Evolutionary conservation across 768 basidiomycete species (phyloP).

Genomic region (Basidioascus undulatus): DNA sequence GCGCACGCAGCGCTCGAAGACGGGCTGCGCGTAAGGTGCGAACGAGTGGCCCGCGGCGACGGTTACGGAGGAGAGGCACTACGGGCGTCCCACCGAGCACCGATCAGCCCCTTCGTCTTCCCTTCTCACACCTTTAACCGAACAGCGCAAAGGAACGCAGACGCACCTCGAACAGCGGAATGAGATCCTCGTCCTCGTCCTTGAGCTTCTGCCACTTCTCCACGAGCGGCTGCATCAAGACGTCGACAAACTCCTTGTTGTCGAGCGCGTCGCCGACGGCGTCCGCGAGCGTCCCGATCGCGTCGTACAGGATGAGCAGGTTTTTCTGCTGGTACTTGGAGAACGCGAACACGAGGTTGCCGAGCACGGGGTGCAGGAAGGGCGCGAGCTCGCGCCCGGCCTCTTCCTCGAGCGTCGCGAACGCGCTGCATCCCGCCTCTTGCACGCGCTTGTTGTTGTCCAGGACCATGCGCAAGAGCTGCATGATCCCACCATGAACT

Average conservation of each 20-base stretch:
- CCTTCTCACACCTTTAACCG: background rate
- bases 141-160: no score
- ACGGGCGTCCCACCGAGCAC: background rate
- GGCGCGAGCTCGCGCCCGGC: slow-evolving; percentile 73
- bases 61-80: slow-evolving; percentile 94
- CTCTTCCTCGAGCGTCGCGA: slow-evolving; percentile 95
- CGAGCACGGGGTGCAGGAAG: slow-evolving; percentile 79
- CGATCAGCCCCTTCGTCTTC: background rate
- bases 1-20: slow-evolving; percentile 72
- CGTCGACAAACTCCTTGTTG: slow-evolving; percentile 54
- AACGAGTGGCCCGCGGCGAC: slow-evolving; percentile 85
- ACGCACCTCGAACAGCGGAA: slow-evolving; percentile 78
- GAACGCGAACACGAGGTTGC: slow-evolving; percentile 86
- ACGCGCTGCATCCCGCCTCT: slow-evolving; percentile 95
- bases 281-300: slow-evolving; percentile 93
- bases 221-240: slow-evolving; percentile 85
- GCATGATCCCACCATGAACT: background rate
- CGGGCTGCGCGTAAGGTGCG: slow-evolving; percentile 61
- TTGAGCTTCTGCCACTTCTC: slow-evolving; percentile 69
- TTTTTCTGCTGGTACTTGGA: slow-evolving; percentile 99
- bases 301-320: slow-evolving; percentile 91
- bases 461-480: slow-evolving; percentile 91
- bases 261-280: slow-evolving; percentile 74
- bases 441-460: slow-evolving; percentile 98
- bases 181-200: slow-evolving; percentile 77